Evolutionary conservation across 108 stramenopile genomes (phyloP), one percentile per base, ranked within the genome.

Genomic region (Skeletonema menzelii): DNA sequence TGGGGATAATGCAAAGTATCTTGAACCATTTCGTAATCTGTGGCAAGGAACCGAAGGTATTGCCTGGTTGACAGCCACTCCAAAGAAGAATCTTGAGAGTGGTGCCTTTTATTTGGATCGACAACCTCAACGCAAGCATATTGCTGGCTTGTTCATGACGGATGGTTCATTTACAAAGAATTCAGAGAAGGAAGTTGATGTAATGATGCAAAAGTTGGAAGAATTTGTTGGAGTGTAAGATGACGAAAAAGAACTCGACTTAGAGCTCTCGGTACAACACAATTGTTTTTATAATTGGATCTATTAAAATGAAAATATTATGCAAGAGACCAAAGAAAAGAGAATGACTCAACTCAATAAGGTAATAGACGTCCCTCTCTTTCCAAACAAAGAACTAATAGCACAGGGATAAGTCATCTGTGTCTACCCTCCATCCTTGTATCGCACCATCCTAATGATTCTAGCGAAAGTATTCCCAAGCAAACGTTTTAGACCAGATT

Each of bases 41-140:
- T 98, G 97, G 97, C 82, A 98, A 76, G 97, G 97, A 22, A 82
- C 97, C 0, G 97, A 98, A 80, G 97, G 96, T 20, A 92, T 95
- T 31, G 76, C 84, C 14, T 98, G 94, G 94, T 63, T 98, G 32
- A 84, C 82, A 69, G 67, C 69, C 10, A 77, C 90, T 14, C 56
- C 84, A 6, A 64, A 62, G 24, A 70, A 73, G 13, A 80, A 90
- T 47, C 32, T 98, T 14, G 81, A 88, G 63, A 65, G 70, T 59
- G 97, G 97, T 17, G 94, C 72, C 10, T 89, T 97, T 49, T 98
- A 98, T 63, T 79, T 98, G 62, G 97, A 98, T 67, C 84, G 95
- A 27, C 68, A 46, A 13, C 71, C 86, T 8, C 93, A 93, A 40
- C 61, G 56, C 6, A 96, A 97, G 58, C 97, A 98, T 72, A 73